These are phyloP conservation scores for Thymus mandschuricus DNA, from an alignment of 257 asterid genomes.

Conservation along the genomic window DNA sequence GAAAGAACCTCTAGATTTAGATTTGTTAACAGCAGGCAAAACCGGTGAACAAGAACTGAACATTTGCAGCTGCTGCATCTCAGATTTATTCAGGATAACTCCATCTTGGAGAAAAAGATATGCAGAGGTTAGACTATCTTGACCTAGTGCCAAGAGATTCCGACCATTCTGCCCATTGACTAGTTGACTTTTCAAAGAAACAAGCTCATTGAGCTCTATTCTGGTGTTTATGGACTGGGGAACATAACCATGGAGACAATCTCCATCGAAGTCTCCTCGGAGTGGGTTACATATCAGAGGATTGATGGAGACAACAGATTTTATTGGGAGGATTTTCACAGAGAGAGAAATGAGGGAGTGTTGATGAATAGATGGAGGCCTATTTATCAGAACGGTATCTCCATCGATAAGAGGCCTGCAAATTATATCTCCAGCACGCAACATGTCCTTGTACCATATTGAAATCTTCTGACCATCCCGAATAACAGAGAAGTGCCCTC, in stretches of 20 bases:
- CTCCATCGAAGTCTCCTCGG: constrained; percentile 98
- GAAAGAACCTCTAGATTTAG: constrained; percentile 39
- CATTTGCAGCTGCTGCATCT: constrained; percentile 95
- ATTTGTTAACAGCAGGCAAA: constrained; percentile 55
- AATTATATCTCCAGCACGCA: constrained; percentile 71
- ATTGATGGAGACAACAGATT: constrained; percentile 67
- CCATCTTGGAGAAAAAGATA: constrained; percentile 69
- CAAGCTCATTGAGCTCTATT: constrained; percentile 85
- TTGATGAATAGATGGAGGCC: constrained; percentile 97
- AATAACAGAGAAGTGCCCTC: constrained; percentile 53
- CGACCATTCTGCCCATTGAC: constrained; percentile 80
- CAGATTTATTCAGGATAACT: constrained; percentile 56
- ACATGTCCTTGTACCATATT: constrained; percentile 60
- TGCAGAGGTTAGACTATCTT: constrained; percentile 93
- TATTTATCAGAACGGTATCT: constrained; percentile 75
- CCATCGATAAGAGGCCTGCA: constrained; percentile 81
- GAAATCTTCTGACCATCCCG: constrained; percentile 55
- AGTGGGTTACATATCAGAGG: constrained; percentile 88
- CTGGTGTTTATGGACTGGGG: constrained; percentile 79
- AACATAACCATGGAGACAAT: constrained; percentile 92
- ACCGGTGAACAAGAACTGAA: constrained; percentile 47
- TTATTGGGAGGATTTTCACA: constrained; percentile 70
- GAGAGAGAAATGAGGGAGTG: constrained; percentile 86
- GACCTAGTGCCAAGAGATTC: constrained; percentile 75
- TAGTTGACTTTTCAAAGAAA: constrained; percentile 64